Percentiles rank a stretch among this genome's conserved stretches.
These are phyloP conservation scores for Leccinum pellstonianum DNA, from an alignment of 768 basidiomycete species.

Conservation along the genomic window DNA sequence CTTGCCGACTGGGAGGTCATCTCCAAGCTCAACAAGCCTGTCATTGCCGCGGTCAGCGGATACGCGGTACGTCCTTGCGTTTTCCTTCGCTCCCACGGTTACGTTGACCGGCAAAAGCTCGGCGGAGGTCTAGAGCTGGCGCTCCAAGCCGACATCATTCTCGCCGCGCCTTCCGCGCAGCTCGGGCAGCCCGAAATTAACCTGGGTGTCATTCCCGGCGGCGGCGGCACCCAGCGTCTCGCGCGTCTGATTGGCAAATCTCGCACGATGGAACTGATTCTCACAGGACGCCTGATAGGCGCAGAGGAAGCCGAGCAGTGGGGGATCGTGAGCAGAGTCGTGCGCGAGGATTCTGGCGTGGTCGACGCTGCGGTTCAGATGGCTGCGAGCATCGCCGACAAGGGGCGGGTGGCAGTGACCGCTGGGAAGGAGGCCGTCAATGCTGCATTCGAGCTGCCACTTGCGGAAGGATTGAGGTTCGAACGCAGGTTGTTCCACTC, in stretches of 20 bases:
- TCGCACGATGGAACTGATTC: conserved; percentile 89
- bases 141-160: conserved; percentile 93
- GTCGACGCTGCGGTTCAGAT: conserved; percentile 84
- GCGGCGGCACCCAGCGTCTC: conserved; percentile 91
- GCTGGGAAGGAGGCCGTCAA: conserved; percentile 95
- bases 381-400: conserved; percentile 75
- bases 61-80: conserved; percentile 64
- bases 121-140: conserved; percentile 98
- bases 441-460: conserved; percentile 80
- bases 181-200: conserved; percentile 98
- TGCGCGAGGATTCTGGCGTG: conserved; percentile 75
- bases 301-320: conserved; percentile 83
- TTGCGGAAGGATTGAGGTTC: conserved; percentile 81
- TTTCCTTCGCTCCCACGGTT: neutral
- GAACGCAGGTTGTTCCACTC: conserved; percentile 90
- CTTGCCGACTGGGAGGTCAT: conserved; percentile 81
- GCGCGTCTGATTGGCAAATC: conserved; percentile 86
- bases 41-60: conserved; percentile 95
- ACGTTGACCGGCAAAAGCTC: conserved; percentile 52
- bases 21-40: conserved; percentile 77
- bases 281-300: conserved; percentile 80
- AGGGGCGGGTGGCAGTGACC: conserved; percentile 78
- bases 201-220: conserved; percentile 92
- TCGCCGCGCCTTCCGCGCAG: conserved; percentile 84
- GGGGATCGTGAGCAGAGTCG: conserved; percentile 86